Percentiles rank a stretch among this genome's conserved stretches.
phyloP scores from a whole-genome alignment of 805 yeast genomes.

The Clavispora fructus region DNA sequence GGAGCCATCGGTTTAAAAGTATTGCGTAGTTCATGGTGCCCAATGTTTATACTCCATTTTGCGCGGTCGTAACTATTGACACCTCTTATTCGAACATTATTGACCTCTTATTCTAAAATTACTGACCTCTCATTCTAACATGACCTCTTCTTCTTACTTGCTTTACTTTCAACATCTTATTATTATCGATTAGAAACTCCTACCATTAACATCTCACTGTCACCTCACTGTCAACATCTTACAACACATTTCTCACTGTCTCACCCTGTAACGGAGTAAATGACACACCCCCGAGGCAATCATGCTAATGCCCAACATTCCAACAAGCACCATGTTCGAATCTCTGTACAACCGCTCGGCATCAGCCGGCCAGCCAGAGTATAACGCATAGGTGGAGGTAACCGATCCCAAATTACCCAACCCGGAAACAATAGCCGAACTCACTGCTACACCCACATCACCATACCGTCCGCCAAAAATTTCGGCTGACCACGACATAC shows the following conservation, averaged over 20 bases:
- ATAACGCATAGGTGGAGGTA: slow-evolving; percentile 78
- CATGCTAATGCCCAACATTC: slow-evolving; percentile 71
- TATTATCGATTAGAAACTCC: too few species aligned
- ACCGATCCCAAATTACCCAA: slow-evolving; percentile 85
- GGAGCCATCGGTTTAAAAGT: too few species aligned
- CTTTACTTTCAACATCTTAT: too few species aligned
- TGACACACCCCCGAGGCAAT: slow-evolving; percentile 36
- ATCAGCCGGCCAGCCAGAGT: slow-evolving; percentile 85
- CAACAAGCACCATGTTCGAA: slow-evolving; percentile 80
- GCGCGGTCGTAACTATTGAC: too few species aligned
- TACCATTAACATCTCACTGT: too few species aligned
- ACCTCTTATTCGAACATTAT: too few species aligned
- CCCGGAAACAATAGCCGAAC: slow-evolving; percentile 80
- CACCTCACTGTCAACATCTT: not conserved
- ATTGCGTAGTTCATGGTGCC: too few species aligned
- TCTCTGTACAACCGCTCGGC: slow-evolving; percentile 52
- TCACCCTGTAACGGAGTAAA: slow-evolving; percentile 26
- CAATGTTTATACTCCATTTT: too few species aligned
- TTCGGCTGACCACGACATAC: slow-evolving; percentile 80
- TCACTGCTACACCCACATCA: slow-evolving; percentile 79
- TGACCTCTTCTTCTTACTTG: too few species aligned
- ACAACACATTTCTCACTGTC: slow-evolving; percentile 7
- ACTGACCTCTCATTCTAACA: too few species aligned
- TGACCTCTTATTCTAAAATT: too few species aligned
- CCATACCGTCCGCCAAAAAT: slow-evolving; percentile 68